Evolutionary conservation across 176 grass and related monocot species (phyloP), one percentile per base, ranked within the genome.

Genomic region (Tillandsia leiboldiana): DNA sequence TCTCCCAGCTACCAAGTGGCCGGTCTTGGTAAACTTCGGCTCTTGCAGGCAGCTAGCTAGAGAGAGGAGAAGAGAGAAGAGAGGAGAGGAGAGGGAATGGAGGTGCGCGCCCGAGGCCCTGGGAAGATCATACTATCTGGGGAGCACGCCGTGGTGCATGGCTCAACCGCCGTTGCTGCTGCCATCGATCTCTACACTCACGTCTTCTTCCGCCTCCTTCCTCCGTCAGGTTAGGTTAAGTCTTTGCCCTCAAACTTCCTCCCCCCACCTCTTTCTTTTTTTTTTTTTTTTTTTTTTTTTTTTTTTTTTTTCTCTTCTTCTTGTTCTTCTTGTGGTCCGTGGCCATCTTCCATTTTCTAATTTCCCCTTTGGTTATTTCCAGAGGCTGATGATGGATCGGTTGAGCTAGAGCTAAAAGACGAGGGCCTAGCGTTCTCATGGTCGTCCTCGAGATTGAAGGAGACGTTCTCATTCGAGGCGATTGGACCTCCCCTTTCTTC

Each of bases 61-160:
- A 8, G 33, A 57, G 53, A 3, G 53, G 5, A 12, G 1, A 11
- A 17, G 53, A 56, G 53, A 57, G 8, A n/a, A 53, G 51, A 53
- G 8, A 18, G 20, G 18, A 4, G 15, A 20, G 15, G 22, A 23
- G 15, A 61, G 22, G 15, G 3, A 66, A 80, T 81, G 83, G 81
- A 92, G 61, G 84, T 87, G 28, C 81, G 81, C 63, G 71, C 85
- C 22, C 88, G 89, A 17, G 88, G 88, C 33, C 88, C 89, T 2
- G 93, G 93, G 0, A 96, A 92, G 79, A 85, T 97, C 59, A 92
- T 97, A 49, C 74, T 97, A 49, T 77, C 86, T 63, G 93, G 93
- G 33, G 93, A 97, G 82, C 93, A 97, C 79, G 89, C 93, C 68
- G 89, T 96, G 63, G 89, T 96, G 28, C 89, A 96, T 20, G 93